Conservation (phyloP, 257 asterid genomes). For the Salvia splendens region DNA sequence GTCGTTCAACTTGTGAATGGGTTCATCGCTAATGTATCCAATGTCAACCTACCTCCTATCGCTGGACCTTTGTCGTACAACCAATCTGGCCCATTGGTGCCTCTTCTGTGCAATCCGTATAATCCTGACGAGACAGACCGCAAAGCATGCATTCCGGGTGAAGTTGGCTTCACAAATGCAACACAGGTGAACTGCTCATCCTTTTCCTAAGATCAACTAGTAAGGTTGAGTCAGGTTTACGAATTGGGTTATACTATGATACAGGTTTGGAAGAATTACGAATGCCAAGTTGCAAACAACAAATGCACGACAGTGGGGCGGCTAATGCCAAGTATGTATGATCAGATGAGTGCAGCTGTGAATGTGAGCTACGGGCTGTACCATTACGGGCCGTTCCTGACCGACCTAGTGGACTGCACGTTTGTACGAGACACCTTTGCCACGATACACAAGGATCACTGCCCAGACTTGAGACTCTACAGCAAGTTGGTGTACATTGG, state of each 20-base stretch:
- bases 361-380: constrained; percentile 74
- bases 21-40: constrained; percentile 62
- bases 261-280: constrained; percentile 78
- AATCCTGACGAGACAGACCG: constrained; percentile 61
- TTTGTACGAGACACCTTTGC: constrained; percentile 72
- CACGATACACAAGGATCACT: constrained; percentile 55
- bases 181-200: constrained; percentile 52
- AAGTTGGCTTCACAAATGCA: constrained; percentile 64
- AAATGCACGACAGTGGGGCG: constrained; percentile 84
- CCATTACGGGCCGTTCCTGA: constrained; percentile 71
- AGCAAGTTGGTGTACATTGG: constrained; percentile 77
- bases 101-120: constrained; percentile 87
- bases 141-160: constrained; percentile 57
- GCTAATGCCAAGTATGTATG: constrained; percentile 66
- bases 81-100: constrained; percentile 95
- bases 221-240: no score
- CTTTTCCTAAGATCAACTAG: no score
- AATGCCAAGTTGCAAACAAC: constrained; percentile 61
- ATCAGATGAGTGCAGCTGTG: constrained; percentile 65
- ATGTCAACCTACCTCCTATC: constrained; percentile 48
- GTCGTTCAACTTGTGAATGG: constrained; percentile 60
- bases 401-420: constrained; percentile 67
- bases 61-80: constrained; percentile 59
- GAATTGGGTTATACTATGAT: constrained; percentile 6
- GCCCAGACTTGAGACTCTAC: constrained; percentile 61